These are phyloP conservation scores for Coniophora puteana DNA, from an alignment of 1,284 basidiomycete genomes.

Conservation along the genomic window DNA sequence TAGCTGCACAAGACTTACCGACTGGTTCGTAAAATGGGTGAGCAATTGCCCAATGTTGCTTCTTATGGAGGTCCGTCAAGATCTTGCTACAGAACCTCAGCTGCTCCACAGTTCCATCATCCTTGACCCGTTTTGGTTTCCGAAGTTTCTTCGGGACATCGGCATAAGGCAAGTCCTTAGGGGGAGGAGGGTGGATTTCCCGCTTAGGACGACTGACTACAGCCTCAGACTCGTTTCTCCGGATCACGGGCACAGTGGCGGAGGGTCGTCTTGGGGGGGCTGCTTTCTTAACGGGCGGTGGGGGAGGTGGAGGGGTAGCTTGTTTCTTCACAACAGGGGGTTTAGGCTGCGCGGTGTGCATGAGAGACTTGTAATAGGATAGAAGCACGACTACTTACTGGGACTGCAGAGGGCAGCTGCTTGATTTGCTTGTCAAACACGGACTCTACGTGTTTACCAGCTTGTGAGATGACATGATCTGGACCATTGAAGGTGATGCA, in stretches of 20 bases:
- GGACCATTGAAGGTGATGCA: constrained; percentile 91
- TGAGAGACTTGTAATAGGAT: constrained; percentile 16
- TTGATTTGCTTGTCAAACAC: constrained; percentile 89
- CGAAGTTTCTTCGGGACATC: constrained; percentile 72
- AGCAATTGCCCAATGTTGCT: constrained; percentile 73
- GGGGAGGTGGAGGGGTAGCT: constrained; percentile 38
- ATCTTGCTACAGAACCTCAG: constrained; percentile 81
- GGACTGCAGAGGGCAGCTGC: constrained; percentile 73
- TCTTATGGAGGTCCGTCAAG: constrained; percentile 75
- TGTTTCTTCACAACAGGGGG: constrained; percentile 52
- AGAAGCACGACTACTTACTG: constrained; percentile 48
- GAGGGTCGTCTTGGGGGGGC: constrained; percentile 59
- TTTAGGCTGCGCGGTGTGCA: constrained; percentile 38
- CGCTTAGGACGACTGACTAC: constrained; percentile 84
- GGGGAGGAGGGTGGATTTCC: constrained; percentile 93
- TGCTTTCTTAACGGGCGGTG: constrained; percentile 17
- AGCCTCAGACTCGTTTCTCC: constrained; percentile 61
- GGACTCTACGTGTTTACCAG: constrained; percentile 81
- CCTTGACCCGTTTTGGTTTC: constrained; percentile 57
- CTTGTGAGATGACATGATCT: constrained; percentile 76
- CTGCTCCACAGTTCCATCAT: constrained; percentile 78
- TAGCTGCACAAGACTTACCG: constrained; percentile 46
- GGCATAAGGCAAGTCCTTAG: constrained; percentile 86
- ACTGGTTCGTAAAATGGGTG: constrained; percentile 93
- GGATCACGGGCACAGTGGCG: constrained; percentile 74